These are phyloP conservation scores for Lactifluus subvellereus DNA, from an alignment of 768 basidiomycete species.

Conservation along the genomic window DNA sequence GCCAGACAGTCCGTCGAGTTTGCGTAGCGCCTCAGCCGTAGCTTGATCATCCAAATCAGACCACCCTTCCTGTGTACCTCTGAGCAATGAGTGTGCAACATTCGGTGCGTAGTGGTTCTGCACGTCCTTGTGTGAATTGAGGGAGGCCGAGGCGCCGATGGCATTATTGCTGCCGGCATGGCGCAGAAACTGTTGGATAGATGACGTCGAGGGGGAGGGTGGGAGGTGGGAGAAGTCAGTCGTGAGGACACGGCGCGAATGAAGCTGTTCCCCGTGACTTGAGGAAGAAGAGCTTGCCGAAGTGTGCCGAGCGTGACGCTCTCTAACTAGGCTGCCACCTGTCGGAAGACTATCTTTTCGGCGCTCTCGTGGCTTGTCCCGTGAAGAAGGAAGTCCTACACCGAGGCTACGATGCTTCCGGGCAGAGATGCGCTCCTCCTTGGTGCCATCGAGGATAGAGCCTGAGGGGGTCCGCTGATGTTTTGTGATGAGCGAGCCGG, in stretches of 20 bases:
- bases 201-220: conserved; percentile 86
- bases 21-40: conserved; percentile 86
- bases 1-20: conserved; percentile 82
- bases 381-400: conserved; percentile 29
- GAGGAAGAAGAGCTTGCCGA: conserved; percentile 67
- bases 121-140: conserved; percentile 37
- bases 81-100: conserved; percentile 78
- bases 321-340: conserved; percentile 22
- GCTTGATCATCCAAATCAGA: conserved; percentile 81
- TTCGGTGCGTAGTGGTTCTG: conserved; percentile 47
- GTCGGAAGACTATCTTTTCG: conserved; percentile 32
- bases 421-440: conserved; percentile 15
- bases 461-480: conserved; percentile 22
- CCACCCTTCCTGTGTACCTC: conserved; percentile 89
- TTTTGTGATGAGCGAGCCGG: conserved; percentile 22
- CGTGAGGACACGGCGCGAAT: conserved; percentile 55
- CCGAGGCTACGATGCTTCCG: conserved; percentile 25
- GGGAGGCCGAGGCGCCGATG: conserved; percentile 34
- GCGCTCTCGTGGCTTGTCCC: conserved; percentile 45
- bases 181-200: conserved; percentile 77
- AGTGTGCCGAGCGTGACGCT: conserved; percentile 53
- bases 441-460: conserved; percentile 41
- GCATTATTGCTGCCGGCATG: conserved; percentile 43
- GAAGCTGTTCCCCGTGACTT: conserved; percentile 44
- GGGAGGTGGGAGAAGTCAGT: conserved; percentile 87